Evolutionary conservation across 768 basidiomycete genomes (phyloP).

Genomic region (Agrocybe chaxingu): DNA sequence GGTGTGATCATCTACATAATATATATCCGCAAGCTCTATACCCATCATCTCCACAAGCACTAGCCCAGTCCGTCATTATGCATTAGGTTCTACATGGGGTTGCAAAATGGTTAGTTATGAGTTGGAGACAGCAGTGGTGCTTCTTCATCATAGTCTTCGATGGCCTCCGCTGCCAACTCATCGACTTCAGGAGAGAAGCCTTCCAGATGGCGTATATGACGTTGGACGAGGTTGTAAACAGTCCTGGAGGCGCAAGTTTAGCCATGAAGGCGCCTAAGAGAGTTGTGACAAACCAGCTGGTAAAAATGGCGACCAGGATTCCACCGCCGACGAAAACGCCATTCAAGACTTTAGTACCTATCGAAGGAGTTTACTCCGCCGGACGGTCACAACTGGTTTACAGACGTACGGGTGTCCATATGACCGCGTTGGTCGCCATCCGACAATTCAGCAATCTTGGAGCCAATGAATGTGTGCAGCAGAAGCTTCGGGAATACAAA

Average conservation of each 20-base stretch:
- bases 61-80: background rate
- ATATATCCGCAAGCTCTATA: conserved; percentile 11
- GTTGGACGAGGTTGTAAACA: conserved; percentile 62
- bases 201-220: conserved; percentile 54
- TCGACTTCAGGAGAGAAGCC: conserved; percentile 46
- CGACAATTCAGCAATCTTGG: conserved; percentile 67
- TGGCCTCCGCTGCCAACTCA: conserved; percentile 54
- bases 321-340: conserved; percentile 55
- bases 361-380: conserved; percentile 6
- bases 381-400: background rate
- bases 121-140: conserved; percentile 48
- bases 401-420: conserved; percentile 69
- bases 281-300: conserved; percentile 58
- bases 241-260: conserved; percentile 37
- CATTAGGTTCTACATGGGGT: background rate
- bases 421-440: conserved; percentile 70
- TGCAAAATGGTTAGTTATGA: background rate
- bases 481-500: conserved; percentile 69
- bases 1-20: conserved; percentile 6
- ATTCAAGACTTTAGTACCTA: conserved; percentile 68
- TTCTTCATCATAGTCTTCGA: conserved; percentile 59
- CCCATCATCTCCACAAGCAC: conserved; percentile 5
- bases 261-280: background rate
- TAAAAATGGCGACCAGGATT: conserved; percentile 50
- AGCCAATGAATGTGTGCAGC: conserved; percentile 77